Evolutionary conservation across 2,329 filamentous ascomycete genomes (phyloP), one percentile per base, ranked within the genome.

Genomic region (Raffaelea albimanens): DNA sequence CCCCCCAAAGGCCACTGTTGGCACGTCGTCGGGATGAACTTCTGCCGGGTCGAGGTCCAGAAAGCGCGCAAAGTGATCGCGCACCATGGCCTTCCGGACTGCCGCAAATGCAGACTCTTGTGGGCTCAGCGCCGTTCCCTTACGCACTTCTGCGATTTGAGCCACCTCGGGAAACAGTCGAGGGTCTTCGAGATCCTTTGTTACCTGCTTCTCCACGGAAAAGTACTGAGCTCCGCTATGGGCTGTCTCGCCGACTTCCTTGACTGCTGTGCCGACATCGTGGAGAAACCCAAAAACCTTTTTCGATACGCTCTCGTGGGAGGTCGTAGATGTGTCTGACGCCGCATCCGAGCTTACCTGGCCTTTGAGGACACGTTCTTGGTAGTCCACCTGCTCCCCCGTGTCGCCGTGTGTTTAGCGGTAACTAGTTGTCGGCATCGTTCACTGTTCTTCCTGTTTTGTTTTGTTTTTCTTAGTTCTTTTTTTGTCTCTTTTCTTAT

Each of bases 21-120:
- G 60, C 10, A 63, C 58, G 42, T 63, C 60, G 25, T 58, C 54
- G 7, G 59, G 58, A 46, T 61, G 46, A 14, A 61, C 55, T 21
- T 58, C 48, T 14, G 52, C 49, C 13, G 58, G 55, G 38, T 57
- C 52, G 25, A 60, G 36, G 29, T 56, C 59, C 21, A 61, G 47
- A 47, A 62, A 61, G 38, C 50, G 54, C n/a, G 59, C 60, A 45
- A 62, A 61, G 39, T 48, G 47, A 43, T 62, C 56, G 21, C 56
- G 50, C 18, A 54, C 52, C 29, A 50, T 49, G 22, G 52, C 29
- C 44, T 55, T 59, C 13, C 60, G 43, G 31, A 31, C 55, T 2
- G 43, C 45, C 10, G 58, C 48, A 40, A 58, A 62, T 10, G 48
- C 51, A 43, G 55, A 48, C 50, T 63, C 61, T 40, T 61, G 53